A percentile compares a stretch with the other conserved stretches of the same genome.
Conservation (phyloP, 2,329 filamentous ascomycete genomes). For the Cercospora brassicicola region DNA sequence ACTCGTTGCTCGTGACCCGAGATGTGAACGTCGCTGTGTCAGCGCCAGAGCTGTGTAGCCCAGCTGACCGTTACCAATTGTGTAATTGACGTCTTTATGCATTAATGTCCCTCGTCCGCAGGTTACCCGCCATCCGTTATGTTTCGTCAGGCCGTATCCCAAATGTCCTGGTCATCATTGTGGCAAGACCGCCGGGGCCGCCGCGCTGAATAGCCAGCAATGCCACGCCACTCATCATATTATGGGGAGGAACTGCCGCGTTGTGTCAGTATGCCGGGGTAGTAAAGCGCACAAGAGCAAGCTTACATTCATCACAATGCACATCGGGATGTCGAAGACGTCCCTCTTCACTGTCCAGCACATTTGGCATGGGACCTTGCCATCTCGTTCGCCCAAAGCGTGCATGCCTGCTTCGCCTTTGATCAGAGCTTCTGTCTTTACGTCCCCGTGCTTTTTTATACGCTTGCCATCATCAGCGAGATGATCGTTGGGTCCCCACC, state of each 20-base stretch:
- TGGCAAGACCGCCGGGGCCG: neutral
- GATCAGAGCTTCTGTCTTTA: slow-evolving; percentile 35
- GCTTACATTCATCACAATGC: slow-evolving; percentile 96
- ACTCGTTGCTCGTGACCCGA: neutral
- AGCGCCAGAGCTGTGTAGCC: neutral
- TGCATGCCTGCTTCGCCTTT: slow-evolving; percentile 76
- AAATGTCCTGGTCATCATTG: neutral
- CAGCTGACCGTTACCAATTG: neutral
- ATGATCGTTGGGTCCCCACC: slow-evolving; percentile 50
- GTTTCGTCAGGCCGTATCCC: neutral
- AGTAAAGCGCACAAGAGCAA: slow-evolving; percentile 34
- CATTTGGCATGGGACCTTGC: slow-evolving; percentile 91
- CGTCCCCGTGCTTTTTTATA: slow-evolving; percentile 27
- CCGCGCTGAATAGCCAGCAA: slow-evolving; percentile 6
- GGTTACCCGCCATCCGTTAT: neutral
- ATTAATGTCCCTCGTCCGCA: neutral
- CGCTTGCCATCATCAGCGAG: slow-evolving; percentile 42
- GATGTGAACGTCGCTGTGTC: neutral
- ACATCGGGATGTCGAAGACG: slow-evolving; percentile 96
- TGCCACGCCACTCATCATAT: slow-evolving; percentile 16
- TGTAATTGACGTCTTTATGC: neutral
- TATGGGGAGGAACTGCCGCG: slow-evolving; percentile 27
- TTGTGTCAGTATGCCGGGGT: slow-evolving; percentile 8
- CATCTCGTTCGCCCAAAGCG: slow-evolving; percentile 74
- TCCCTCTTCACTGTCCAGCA: slow-evolving; percentile 97